Evolutionary conservation across 352 stramenopile species (phyloP), one percentile per base, ranked within the genome.

Genomic region (Phytopythium kandeliae): DNA sequence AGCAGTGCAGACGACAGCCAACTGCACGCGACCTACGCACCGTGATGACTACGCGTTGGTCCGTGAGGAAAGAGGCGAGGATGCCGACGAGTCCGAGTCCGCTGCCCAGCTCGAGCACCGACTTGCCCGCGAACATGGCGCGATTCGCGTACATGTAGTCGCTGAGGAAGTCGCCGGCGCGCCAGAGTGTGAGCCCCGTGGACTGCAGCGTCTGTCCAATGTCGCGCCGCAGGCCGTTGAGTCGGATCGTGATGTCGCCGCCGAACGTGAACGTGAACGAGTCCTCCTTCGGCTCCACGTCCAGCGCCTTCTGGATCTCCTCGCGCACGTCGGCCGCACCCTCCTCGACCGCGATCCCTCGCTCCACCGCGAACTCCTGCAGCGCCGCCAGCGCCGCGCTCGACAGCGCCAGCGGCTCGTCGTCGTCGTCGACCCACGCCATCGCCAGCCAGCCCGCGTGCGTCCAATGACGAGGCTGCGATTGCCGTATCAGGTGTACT

Each of bases 181-280:
- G 74, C 74, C 74, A 85, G 34, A 85, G 62, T 25, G 74, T 85
- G 21, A 85, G 70, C 0, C 73, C 74, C 24, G 74, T 85, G 40
- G 70, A 82, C 45, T 85, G 64, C 45, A 85, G 46, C 42, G 74
- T 85, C 63, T 85, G 74, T 4, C 74, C 74, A 44, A 85, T 81
- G 54, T 85, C 74, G 22, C 74, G 60, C 25, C 74, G 71, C 30
- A 85, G 51, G 2, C 74, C 74, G 37, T 82, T 71, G 34, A 85
- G 69, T 9, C 58, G 62, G 44, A 85, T 77, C 33, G 55, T 57
- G 47, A 85, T 80, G 50, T 74, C 58, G 16, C 58, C 49, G 28
- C 71, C 71, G 42, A 85, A 85, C 5, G 62, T 66, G 49, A 81
- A 82, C 36, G 57, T 54, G 56, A 85, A 85, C 34, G 63, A 74